phyloP scores from a whole-genome alignment of 805 yeast genomes.

The Wickerhamiella musiphila region DNA sequence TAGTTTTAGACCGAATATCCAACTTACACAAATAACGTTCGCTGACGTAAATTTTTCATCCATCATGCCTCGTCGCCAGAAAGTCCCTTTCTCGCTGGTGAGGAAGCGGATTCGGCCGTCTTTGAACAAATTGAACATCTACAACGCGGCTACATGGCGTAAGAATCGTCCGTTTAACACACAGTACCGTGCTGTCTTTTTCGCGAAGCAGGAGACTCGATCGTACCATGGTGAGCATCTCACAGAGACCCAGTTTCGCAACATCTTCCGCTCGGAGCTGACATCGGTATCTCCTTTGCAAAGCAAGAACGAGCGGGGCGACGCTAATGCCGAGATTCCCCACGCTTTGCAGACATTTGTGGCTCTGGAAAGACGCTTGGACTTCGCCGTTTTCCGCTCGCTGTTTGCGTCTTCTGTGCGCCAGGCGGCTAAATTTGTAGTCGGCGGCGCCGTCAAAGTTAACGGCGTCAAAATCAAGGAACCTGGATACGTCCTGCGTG shows the following conservation, averaged over 20 bases:
- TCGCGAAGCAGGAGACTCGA: slow-evolving; percentile 78
- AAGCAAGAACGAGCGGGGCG: slow-evolving; percentile 19
- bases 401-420: slow-evolving; percentile 86
- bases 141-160: slow-evolving; percentile 65
- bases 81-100: slow-evolving; percentile 21
- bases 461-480: slow-evolving; percentile 66
- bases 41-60: slow-evolving; percentile 1
- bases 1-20: not conserved
- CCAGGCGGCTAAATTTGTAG: slow-evolving; percentile 80
- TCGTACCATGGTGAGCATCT: slow-evolving; percentile 91
- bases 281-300: slow-evolving; percentile 82
- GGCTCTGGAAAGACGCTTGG: slow-evolving; percentile 72
- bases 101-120: slow-evolving; percentile 51
- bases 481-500: slow-evolving; percentile 58
- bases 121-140: slow-evolving; percentile 80
- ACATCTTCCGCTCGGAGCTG: slow-evolving; percentile 46
- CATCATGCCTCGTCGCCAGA: slow-evolving; percentile 18
- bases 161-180: slow-evolving; percentile 29
- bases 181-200: slow-evolving; percentile 84
- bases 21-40: not conserved
- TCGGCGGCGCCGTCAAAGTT: slow-evolving; percentile 67
- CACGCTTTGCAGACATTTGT: slow-evolving; percentile 79
- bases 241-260: slow-evolving; percentile 68
- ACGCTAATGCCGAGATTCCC: slow-evolving; percentile 46
- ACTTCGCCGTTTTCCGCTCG: slow-evolving; percentile 76